Evolutionary conservation across 805 yeast genomes (phyloP), one percentile per base, ranked within the genome.

Genomic region (Saccharomycopsis sp.): DNA sequence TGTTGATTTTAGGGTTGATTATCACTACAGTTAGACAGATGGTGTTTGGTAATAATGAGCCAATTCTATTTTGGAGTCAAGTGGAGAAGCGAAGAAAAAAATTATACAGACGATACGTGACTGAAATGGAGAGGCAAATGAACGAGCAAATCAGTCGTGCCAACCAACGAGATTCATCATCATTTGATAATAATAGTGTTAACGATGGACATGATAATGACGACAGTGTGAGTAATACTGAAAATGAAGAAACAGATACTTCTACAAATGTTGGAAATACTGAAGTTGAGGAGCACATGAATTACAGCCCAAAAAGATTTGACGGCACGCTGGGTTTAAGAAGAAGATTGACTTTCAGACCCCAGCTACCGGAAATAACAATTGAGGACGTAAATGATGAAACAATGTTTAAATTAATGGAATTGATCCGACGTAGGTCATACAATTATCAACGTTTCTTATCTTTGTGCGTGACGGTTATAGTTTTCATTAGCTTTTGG

Each of bases 1-100:
- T 88, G 16, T 60, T 88, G 26, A 64, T 80, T 22, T 68, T 87
- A 57, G 96, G 95, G 51, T 66, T 88, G 40, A 75, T 85, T 13
- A 68, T 88, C 19, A 73, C 84, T 0, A 75, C 83, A 65, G 79
- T 86, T 19, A 66, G 88, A 29, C 72, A 76, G 23, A 77, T 82
- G 50, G 78, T 84, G 19, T 62, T 75, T 17, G 70, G 74, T n/a
- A 68, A 82, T 2, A 71, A 79, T 2, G 72, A 75, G 0, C 80
- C 87, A 2, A 75, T 85, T 1, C 62, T 80, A 8, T 74, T 75
- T 45, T 79, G 88, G 77, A 80, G 84, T 60, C 63, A 70, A 38
- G 64, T 80, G 7, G 94, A 85, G 55, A 59, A 54, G 17, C 59
- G 61, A 7, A 68, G 95, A 47, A 48, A 53, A 2, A 54, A 55